These are phyloP conservation scores for Tremella fuciformis DNA, from an alignment of 768 basidiomycete genomes.

Conservation along the genomic window DNA sequence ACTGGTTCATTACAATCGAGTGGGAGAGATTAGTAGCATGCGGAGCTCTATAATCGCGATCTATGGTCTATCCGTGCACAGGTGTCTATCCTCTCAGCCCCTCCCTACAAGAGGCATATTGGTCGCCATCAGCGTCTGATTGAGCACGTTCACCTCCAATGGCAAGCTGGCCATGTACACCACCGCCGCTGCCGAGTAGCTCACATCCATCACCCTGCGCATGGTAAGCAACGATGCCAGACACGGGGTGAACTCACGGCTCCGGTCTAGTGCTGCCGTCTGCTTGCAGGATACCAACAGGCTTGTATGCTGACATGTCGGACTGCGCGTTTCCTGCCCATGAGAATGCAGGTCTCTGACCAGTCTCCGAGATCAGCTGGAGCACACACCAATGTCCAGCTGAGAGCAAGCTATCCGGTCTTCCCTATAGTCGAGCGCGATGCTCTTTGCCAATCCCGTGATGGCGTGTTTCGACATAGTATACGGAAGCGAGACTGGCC, in stretches of 20 bases:
- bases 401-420: constrained; percentile 71
- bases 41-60: too few relatives aligned
- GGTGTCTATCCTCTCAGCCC: constrained; percentile 27
- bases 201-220: constrained; percentile 47
- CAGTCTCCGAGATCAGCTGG: not conserved
- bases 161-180: constrained; percentile 71
- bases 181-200: constrained; percentile 67
- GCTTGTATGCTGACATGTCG: constrained; percentile 3
- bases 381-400: constrained; percentile 66
- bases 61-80: too few relatives aligned
- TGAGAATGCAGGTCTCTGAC: not conserved
- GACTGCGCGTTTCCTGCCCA: constrained; percentile 5
- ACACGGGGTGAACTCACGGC: constrained; percentile 16
- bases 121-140: constrained; percentile 55
- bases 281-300: constrained; percentile 1
- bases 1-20: too few relatives aligned
- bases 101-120: constrained; percentile 41
- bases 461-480: constrained; percentile 76
- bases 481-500: constrained; percentile 56
- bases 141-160: constrained; percentile 65
- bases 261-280: constrained; percentile 4
- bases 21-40: too few relatives aligned
- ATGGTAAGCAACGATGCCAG: not conserved
- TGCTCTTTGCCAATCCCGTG: constrained; percentile 68
- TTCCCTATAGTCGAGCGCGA: constrained; percentile 67